phyloP scores from a whole-genome alignment of 768 basidiomycete genomes.

The Nevesoporus exiguus region DNA sequence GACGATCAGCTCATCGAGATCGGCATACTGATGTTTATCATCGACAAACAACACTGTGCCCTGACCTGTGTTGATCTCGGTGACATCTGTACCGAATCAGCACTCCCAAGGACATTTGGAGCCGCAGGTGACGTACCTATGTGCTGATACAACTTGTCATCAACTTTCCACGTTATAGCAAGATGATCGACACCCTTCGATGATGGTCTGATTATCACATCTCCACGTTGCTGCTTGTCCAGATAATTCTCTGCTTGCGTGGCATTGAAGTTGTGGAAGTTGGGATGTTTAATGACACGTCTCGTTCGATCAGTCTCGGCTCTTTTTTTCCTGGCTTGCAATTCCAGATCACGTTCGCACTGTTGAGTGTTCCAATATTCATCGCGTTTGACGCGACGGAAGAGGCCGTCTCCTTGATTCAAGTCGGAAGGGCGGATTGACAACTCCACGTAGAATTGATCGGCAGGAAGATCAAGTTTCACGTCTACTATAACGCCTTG shows the following conservation, averaged over 20 bases:
- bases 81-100: constrained; percentile 57
- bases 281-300: constrained; percentile 94
- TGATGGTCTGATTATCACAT: constrained; percentile 94
- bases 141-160: constrained; percentile 93
- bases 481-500: constrained; percentile 75
- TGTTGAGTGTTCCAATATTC: constrained; percentile 63
- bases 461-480: constrained; percentile 56
- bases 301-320: constrained; percentile 76
- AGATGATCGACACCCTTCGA: constrained; percentile 92
- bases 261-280: constrained; percentile 94
- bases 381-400: constrained; percentile 58
- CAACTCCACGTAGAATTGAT: constrained; percentile 67
- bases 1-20: constrained; percentile 95
- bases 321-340: constrained; percentile 78
- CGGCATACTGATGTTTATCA: constrained; percentile 76
- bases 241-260: constrained; percentile 86
- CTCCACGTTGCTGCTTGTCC: constrained; percentile 88
- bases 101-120: neutral
- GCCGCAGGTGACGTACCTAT: constrained; percentile 58
- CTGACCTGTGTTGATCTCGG: constrained; percentile 73
- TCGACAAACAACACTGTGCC: constrained; percentile 72
- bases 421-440: constrained; percentile 67
- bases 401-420: constrained; percentile 55
- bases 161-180: constrained; percentile 99
- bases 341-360: constrained; percentile 64